A percentile compares a stretch with the other conserved stretches of the same genome.
These are phyloP conservation scores for Komagataella pastoris DNA, from an alignment of 805 yeast species.

Conservation along the genomic window DNA sequence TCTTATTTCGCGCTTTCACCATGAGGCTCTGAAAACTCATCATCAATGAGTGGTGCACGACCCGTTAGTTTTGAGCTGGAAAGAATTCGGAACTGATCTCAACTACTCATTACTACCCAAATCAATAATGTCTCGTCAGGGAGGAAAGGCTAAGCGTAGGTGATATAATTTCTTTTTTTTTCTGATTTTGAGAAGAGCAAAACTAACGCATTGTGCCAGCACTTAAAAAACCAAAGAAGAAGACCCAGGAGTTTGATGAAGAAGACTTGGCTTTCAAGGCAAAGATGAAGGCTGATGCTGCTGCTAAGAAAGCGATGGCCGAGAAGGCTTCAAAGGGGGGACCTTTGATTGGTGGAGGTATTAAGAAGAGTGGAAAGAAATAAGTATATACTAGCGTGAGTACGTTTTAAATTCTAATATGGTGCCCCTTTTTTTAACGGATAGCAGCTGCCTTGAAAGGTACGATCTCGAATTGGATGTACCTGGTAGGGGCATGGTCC, in stretches of 20 bases:
- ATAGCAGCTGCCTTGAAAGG: not conserved
- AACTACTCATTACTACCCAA: not conserved
- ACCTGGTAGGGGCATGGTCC: not conserved
- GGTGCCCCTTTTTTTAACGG: not conserved
- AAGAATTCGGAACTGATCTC: not conserved
- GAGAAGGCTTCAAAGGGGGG: conserved; percentile 82
- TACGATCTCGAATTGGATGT: too few relatives aligned
- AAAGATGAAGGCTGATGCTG: conserved; percentile 90
- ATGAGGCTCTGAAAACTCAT: too few relatives aligned
- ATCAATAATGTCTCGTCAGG: conserved; percentile 31
- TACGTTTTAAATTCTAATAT: too few relatives aligned
- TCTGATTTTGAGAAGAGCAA: not conserved
- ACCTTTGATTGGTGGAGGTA: conserved; percentile 88
- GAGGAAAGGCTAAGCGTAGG: conserved; percentile 88
- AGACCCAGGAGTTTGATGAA: conserved; percentile 62
- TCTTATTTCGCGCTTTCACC: too few relatives aligned
- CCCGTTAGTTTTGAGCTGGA: not conserved
- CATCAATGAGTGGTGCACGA: not conserved
- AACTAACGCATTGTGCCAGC: conserved; percentile 16
- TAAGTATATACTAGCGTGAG: conserved; percentile 4
- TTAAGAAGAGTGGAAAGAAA: conserved; percentile 76
- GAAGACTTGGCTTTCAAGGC: conserved; percentile 86
- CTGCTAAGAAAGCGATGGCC: conserved; percentile 85
- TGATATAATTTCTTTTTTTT: conserved; percentile 3
- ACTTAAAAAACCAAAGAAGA: conserved; percentile 74